Evolutionary conservation across 257 asterid species (phyloP).

Genomic region (Lithospermum erythrorhizon): DNA sequence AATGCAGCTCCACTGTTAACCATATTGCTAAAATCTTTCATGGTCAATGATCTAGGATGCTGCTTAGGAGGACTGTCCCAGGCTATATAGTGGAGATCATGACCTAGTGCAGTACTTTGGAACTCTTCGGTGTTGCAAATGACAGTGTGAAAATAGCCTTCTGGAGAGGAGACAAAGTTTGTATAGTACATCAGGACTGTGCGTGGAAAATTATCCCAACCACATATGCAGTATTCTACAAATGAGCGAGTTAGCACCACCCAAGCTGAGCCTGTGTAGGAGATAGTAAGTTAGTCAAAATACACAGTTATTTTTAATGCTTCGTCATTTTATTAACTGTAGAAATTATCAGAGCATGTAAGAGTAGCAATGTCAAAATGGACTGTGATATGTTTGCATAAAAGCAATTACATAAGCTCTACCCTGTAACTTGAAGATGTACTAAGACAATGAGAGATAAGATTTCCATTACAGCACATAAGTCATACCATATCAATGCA

Average conservation of each 20-base stretch:
- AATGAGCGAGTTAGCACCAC: slow-evolving; percentile 76
- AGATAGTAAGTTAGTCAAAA: slow-evolving; percentile 2
- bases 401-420: no score
- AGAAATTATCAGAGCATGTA: no score
- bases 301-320: neutral
- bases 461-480: no score
- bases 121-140: slow-evolving; percentile 81
- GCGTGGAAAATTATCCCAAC: slow-evolving; percentile 92
- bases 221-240: slow-evolving; percentile 87
- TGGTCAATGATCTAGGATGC: slow-evolving; percentile 63
- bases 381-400: no score
- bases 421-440: no score
- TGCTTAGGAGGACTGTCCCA: slow-evolving; percentile 99
- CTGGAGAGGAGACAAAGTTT: slow-evolving; percentile 88
- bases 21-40: slow-evolving; percentile 64
- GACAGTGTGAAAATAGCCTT: slow-evolving; percentile 91
- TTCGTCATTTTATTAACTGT: no score
- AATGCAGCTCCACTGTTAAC: slow-evolving; percentile 89
- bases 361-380: no score
- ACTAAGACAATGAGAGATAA: no score
- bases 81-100: slow-evolving; percentile 92
- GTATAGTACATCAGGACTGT: slow-evolving; percentile 89
- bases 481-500: no score
- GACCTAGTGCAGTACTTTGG: slow-evolving; percentile 60
- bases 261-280: slow-evolving; percentile 87